Evolutionary conservation across 352 stramenopile genomes (phyloP), one percentile per base, ranked within the genome.

Genomic region (Globisporangium mamillatum): DNA sequence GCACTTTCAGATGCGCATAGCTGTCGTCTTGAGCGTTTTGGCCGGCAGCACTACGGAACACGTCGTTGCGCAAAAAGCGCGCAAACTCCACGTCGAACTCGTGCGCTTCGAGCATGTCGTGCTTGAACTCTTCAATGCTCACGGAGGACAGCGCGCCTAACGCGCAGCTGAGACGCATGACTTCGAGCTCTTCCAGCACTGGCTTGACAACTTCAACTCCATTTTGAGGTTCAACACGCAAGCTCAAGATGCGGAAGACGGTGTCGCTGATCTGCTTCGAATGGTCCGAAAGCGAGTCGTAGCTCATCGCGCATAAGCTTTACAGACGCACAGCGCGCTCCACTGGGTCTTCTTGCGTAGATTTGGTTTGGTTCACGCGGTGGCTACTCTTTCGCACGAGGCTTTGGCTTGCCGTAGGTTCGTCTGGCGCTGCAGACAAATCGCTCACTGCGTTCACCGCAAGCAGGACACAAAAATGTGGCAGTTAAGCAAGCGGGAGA

Each of bases 61-160:
- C 55, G 6, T 88, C 67, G 25, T 77, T 73, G 3, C 82, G 79
- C 14, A 93, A 63, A 32, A 88, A 91, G 1, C 82, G 76, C 52
- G 60, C 69, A 22, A 93, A 81, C 1, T 90, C 85, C 9, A 81
- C 75, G 44, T 93, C 82, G 48, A 93, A 88, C 12, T 90, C 77
- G n/a, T 64, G 63, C 0, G 81, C 66, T 22, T 79, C 72, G 4
- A 91, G 73, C 69, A 88, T 71, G 20, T 82, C 77, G 46, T 70
- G 67, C 63, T 85, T 73, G 38, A 89, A 89, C 24, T 91, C 80
- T 41, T 41, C 34, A 44, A 66, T 67, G 4, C 73, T 80, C 25
- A 86, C 72, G 1, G 59, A 76, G 3, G 75, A 71, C 25, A 91
- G 46, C 73, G 83, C 76, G 25, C 79, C 78, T 0, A 94, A 69